Base-by-base conservation (phyloP, 2,329 filamentous ascomycete genomes). In the Fusarium tanahbumbuense region DNA sequence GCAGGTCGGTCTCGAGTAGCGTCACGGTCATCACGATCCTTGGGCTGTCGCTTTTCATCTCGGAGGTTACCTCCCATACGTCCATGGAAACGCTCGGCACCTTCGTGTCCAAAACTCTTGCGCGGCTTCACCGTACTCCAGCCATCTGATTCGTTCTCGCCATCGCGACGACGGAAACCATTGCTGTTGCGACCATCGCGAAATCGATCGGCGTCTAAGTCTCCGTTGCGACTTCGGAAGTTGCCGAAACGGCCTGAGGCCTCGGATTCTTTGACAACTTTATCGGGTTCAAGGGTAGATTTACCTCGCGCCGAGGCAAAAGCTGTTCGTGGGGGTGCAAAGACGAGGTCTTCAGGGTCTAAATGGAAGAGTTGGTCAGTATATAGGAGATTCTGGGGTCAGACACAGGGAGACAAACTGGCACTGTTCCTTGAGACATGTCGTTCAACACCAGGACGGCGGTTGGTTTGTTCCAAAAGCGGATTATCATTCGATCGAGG, bases 301-400 rank as follows among this genome's bases (percentile, higher is more conserved):
- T 80, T 78, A 25, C 87, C 83, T 62, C 92, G 92, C 23, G 91
- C 87, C 2, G 94, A 97, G 56, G 93, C 89, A 79, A 98, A 97
- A 46, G 89, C 89, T 48, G 89, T 93, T 79, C 93, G 92, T 3
- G 94, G 93, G 22, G 94, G 94, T 16, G 93, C 94, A 61, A 97
- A 91, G 62, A 96, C 87, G 61, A 97, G 92, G 70, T 97, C 93
- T 74, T 97, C 94, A 75, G 88, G 83, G 78, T 88, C 89, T 92
- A 34, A 12, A 46, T 30, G 32, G 56, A 58, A 49, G 48, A 44
- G 58, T 28, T 45, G 49, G 64, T 73, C 56, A 72, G 69, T 50
- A 72, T 25, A 54, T 22, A 16, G 41, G 44, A 44, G 42, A 10
- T 15, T 40, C 30, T 23, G 37, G 45, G 45, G 28, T 20, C 42